Evolutionary conservation across 2,329 filamentous ascomycete genomes (phyloP), one percentile per base, ranked within the genome.

Genomic region (Pseudogymnoascus sp.): DNA sequence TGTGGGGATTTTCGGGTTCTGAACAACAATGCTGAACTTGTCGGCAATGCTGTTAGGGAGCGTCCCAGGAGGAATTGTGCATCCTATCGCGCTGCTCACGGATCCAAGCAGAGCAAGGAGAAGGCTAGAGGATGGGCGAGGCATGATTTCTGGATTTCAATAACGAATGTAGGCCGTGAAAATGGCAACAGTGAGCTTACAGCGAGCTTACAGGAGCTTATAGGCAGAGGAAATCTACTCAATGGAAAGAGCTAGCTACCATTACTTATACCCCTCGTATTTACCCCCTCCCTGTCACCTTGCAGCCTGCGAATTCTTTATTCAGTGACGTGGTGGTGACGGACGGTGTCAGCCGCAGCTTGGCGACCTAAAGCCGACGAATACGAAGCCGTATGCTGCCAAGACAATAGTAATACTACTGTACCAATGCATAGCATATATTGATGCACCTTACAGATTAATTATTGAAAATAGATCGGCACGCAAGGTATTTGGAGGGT

Each of bases 1-100:
- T 4, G 71, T 67, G 2, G 75, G 74, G 61, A 71, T 72, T 2
- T 70, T 69, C 2, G 72, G 65, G 64, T 76, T 76, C 68, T 77
- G 75, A 12, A 77, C 63, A 63, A 72, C 68, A 48, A 77, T 66
- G 1, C 71, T 66, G 65, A 77, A 77, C 39, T 68, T 62, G 15
- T 68, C 60, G 3, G 70, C 63, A 64, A 77, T 75, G 59, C 65
- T 74, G 63, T 73, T 74, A 7, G 74, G 67, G 12, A 72, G 68
- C 2, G 68, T 42, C 5, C 63, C 66, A 0, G 64, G 60, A 0
- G 74, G 74, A 44, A 75, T 69, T 10, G 64, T 66, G 63, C 74
- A 76, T 31, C 71, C 72, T 33, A 59, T 58, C 15, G 66, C 31
- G 55, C 64, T 65, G 15, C 66, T 36, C 39, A 65, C 60, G 15